phyloP scores from a whole-genome alignment of 805 yeast genomes.

The Saccharomycopsis vini region DNA sequence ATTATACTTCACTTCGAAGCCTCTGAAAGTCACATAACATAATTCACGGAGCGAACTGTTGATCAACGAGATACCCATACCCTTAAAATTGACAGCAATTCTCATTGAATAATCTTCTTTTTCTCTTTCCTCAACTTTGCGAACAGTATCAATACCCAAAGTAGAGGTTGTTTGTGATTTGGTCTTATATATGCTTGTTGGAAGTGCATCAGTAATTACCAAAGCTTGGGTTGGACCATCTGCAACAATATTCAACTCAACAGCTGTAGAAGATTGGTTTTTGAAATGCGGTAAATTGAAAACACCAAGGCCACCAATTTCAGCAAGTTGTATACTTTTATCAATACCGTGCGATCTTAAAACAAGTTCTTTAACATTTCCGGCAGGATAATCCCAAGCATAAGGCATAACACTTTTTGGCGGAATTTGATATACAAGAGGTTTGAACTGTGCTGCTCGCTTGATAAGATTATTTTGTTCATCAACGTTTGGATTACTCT shows the following conservation, averaged over 20 bases:
- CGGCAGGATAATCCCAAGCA: conserved; percentile 96
- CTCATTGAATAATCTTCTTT: conserved; percentile 29
- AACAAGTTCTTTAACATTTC: conserved; percentile 69
- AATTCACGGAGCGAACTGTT: conserved; percentile 66
- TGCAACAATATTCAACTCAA: conserved; percentile 86
- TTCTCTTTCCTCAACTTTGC: conserved; percentile 38
- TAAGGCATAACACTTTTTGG: conserved; percentile 94
- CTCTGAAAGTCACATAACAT: conserved; percentile 73
- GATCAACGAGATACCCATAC: conserved; percentile 80
- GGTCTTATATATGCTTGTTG: conserved; percentile 68
- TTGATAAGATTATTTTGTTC: conserved; percentile 51
- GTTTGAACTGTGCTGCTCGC: conserved; percentile 53
- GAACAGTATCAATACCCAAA: conserved; percentile 31
- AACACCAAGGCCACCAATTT: conserved; percentile 85
- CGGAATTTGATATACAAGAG: conserved; percentile 74
- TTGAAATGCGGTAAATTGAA: conserved; percentile 57
- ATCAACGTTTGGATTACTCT: conserved; percentile 61
- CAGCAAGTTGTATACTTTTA: conserved; percentile 77
- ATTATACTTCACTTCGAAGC: conserved; percentile 70
- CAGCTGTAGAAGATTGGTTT: conserved; percentile 39
- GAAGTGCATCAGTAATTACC: conserved; percentile 74
- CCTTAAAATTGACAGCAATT: conserved; percentile 61
- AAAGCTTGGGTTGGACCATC: conserved; percentile 93
- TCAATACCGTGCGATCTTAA: conserved; percentile 65
- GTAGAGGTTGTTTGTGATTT: conserved; percentile 27